phyloP scores from a whole-genome alignment of 192 early-diverging fungal species.

The Coemansia sp. region DNA sequence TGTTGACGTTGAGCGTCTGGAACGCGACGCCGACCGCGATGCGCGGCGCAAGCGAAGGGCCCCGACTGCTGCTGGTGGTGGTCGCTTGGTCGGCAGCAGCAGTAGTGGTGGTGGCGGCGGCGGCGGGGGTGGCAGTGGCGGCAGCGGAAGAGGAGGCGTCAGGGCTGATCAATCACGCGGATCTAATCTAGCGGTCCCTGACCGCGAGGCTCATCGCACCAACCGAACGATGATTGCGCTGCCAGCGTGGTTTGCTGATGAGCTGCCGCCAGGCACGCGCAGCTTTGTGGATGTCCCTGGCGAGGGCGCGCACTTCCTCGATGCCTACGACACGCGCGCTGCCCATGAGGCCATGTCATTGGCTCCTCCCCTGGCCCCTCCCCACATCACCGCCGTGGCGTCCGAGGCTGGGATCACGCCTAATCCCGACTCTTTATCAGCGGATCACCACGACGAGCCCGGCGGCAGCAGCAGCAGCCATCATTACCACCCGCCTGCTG shows the following conservation, averaged over 20 bases:
- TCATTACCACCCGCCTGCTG: neutral
- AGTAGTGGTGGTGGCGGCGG: too few relatives aligned
- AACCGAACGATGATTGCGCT: constrained; percentile 45
- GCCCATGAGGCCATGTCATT: constrained; percentile 25
- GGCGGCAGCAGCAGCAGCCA: neutral
- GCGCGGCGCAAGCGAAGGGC: constrained; percentile 81
- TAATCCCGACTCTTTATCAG: too few relatives aligned
- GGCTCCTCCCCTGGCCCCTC: neutral
- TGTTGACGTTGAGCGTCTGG: constrained; percentile 75
- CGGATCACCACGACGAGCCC: neutral
- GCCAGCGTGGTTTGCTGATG: constrained; percentile 45
- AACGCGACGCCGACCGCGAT: constrained; percentile 80
- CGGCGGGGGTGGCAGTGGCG: neutral
- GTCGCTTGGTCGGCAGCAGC: too few relatives aligned
- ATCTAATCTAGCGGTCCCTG: constrained; percentile 7
- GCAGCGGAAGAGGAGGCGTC: too few relatives aligned
- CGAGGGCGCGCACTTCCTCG: constrained; percentile 50
- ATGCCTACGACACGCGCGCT: constrained; percentile 36
- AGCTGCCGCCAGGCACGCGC: constrained; percentile 41
- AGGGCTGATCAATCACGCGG: neutral
- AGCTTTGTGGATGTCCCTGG: constrained; percentile 44
- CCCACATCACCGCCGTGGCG: neutral
- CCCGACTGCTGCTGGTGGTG: too few relatives aligned
- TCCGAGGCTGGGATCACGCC: neutral
- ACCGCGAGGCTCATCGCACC: constrained; percentile 41